These are phyloP conservation scores for Neofusicoccum sp. DNA, from an alignment of 2,329 filamentous ascomycete species.

Conservation along the genomic window DNA sequence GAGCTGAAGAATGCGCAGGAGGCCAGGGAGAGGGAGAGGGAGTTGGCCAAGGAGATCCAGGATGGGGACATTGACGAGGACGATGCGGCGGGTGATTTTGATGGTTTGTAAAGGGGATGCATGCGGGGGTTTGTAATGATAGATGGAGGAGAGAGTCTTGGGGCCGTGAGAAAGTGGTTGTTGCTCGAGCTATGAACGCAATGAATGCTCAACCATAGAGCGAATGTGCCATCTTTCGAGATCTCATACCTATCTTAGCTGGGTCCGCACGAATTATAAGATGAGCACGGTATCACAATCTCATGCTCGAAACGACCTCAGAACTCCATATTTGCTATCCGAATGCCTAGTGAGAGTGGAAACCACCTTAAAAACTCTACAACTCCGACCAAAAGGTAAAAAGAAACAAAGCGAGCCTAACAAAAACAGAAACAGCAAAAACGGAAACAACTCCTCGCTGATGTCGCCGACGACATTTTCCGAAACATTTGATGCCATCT, in stretches of 20 bases:
- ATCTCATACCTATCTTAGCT: neutral
- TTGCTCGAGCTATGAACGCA: neutral
- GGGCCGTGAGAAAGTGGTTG: neutral
- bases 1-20: constrained; percentile 98
- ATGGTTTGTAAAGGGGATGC: constrained; percentile 73
- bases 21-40: constrained; percentile 91
- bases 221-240: neutral
- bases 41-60: constrained; percentile 98
- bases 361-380: too few species aligned
- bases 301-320: too few species aligned
- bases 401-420: too few species aligned
- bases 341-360: too few species aligned
- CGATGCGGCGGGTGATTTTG: constrained; percentile 92
- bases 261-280: too few species aligned
- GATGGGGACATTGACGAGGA: constrained; percentile 97
- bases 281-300: too few species aligned
- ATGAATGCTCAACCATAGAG: neutral
- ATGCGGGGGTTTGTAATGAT: neutral
- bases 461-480: too few species aligned
- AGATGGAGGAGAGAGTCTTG: neutral
- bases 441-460: too few species aligned
- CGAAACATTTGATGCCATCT: too few species aligned
- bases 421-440: too few species aligned
- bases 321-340: too few species aligned
- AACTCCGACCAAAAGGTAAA: too few species aligned